Evolutionary conservation across 768 basidiomycete genomes (phyloP), one percentile per base, ranked within the genome.

Genomic region (Mycena indigotica): DNA sequence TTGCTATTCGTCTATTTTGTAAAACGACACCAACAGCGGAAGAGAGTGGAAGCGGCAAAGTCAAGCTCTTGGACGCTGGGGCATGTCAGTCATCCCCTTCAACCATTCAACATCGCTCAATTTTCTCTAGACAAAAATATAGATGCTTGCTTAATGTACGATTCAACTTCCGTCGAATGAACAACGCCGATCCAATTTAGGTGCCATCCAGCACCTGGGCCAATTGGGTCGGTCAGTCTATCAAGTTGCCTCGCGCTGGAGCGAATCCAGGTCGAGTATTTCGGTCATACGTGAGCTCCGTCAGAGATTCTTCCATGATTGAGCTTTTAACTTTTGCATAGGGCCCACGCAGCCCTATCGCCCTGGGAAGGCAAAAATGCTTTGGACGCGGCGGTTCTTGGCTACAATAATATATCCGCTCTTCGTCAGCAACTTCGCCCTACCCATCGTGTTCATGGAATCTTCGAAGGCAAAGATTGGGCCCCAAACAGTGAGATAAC

Each of bases 281-380:
- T 70, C 46, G 91, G 91, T 3, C 89, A 88, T 64, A 88, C 89
- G 91, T 89, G 59, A 30, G 79, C 21, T 46, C 39, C 17, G 49
- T 52, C 45, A 28, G 29, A 28, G 5, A 8, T n/a, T 24, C 30
- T 57, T 35, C 29, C n/a, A 21, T 15, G 4, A 56, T 26, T 2
- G 8, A 44, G 15, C 30, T 35, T 32, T 52, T 8, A 57, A 26
- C n/a, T 35, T 35, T 52, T 45, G n/a, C 12, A 1, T 54, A 91
- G 89, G 12, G 89, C 91, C 3, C 91, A 91, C 67, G 90, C 89
- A 3, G 85, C 85, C 1, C 74, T 89, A 25, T 87, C 86, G 21
- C 92, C 91, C 23, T 93, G 92, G 91, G 88, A 93, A 69, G 92
- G 91, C 1, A 79, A 77, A 58, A 93, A 94, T 60, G 87, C 92